Evolutionary conservation across 2,329 filamentous ascomycete genomes (phyloP), one percentile per base, ranked within the genome.

Genomic region (Sphaerulina populicola): DNA sequence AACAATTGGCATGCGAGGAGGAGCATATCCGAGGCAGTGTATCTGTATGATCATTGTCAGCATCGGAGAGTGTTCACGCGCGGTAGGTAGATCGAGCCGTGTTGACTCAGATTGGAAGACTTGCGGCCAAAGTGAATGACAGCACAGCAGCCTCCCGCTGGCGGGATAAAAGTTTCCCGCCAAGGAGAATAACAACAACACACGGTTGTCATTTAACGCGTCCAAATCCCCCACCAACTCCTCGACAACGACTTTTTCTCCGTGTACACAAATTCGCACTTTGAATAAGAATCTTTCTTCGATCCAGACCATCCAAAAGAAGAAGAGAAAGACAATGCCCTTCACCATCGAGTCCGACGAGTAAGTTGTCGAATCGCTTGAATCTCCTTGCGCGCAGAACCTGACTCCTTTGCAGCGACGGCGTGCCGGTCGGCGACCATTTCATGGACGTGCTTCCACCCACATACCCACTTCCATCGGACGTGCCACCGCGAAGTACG

Each of bases 21-120:
- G 58, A 70, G 61, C 46, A 65, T 75, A 15, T 61, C 60, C 31
- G 71, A 75, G 54, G 66, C 69, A n/a, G 68, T 75, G 6, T 75
- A 74, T 38, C 57, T 67, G 15, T 61, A 68, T 49, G 72, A 75
- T 56, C 64, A 68, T 31, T 62, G 66, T n/a, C 33, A 60, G 12
- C 55, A 55, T 18, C 49, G 62, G 38, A 46, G 37, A 27, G 37
- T 39, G n/a, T 48, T 55, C 12, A 46, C 55, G 8, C 42, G 42
- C 11, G 61, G 61, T 7, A 54, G 36, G 27, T 15, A 39, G 11
- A 31, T 23, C 30, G 30, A 37, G 15, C 15, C 12, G n/a, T 10
- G 11, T 4, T 21, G 3, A 37, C 12, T 7, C 23, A 7, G 30
- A 35, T 4, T 21, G 11, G 14, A 14, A 10, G 11, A 31, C 29